Percentiles rank a stretch among this genome's conserved stretches.
Evolutionary conservation across 257 asterid species (phyloP).

Genomic region (Cruciata laevipes): DNA sequence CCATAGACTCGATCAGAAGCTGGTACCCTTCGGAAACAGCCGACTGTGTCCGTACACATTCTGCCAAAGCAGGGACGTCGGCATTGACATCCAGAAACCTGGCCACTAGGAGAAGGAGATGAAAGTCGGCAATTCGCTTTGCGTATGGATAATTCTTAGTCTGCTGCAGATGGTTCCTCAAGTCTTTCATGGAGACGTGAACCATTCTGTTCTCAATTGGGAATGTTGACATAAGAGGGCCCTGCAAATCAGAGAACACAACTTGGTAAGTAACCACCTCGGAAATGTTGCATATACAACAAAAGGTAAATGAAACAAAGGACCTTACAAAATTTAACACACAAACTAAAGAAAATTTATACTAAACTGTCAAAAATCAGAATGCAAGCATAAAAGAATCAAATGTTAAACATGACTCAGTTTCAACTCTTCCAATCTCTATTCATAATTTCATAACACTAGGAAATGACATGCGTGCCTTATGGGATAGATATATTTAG

Average conservation of each 20-base stretch:
- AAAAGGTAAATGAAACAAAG: not conserved
- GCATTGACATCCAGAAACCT: conserved; percentile 64
- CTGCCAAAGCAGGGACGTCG: conserved; percentile 82
- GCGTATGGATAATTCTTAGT: conserved; percentile 60
- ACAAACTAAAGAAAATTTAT: not conserved
- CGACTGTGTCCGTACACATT: conserved; percentile 55
- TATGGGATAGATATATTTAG: no score
- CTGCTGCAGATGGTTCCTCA: conserved; percentile 69
- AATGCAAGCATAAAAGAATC: not conserved
- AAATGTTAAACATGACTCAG: not conserved
- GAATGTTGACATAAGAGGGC: conserved; percentile 73
- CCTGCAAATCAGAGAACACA: conserved; percentile 38
- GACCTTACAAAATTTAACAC: not conserved
- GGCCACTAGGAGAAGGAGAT: conserved; percentile 66
- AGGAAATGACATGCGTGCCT: no score
- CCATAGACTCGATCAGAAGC: conserved; percentile 78
- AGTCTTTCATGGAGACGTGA: conserved; percentile 49
- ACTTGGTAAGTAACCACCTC: conserved; percentile 14
- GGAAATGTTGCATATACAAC: not conserved
- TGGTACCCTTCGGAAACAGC: conserved; percentile 85
- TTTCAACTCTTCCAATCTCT: not conserved
- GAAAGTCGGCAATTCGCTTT: conserved; percentile 86
- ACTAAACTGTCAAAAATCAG: no score
- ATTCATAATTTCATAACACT: not conserved
- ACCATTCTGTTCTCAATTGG: conserved; percentile 80